Base-by-base conservation (phyloP, 2,329 filamentous ascomycete genomes). In the Didymella glomerata region DNA sequence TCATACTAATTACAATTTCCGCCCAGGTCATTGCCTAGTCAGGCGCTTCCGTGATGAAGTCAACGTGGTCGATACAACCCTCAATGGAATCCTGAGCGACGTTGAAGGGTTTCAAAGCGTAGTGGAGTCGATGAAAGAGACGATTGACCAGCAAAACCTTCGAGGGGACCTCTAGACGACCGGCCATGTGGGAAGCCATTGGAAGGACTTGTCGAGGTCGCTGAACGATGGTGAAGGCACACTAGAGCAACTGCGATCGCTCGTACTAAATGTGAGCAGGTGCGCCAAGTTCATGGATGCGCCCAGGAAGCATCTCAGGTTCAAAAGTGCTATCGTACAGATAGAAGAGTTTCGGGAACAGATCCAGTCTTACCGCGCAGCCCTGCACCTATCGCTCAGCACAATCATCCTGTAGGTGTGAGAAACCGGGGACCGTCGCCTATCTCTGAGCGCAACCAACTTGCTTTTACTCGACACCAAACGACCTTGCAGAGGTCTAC, bases 391-490 rank as follows among this genome's bases (percentile, higher is more conserved):
- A 13, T 67, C 65, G 7, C 61, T 70, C 8, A 67, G 63, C 36
- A 71, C 68, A 2, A 54, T 71, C 13, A 65, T 70, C 20, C 53
- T 70, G 68, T 71, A 53, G 63, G 68, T 66, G 8, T 1, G 18
- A 4, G 4, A 10, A n/a, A 16, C 13, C 9, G 14, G 27, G 7
- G 7, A 41, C 13, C 13, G 30, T 5, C 41, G 22, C 11, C 9
- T 45, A 14, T 22, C 18, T 36, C 10, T 8, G 16, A 3, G 32
- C n/a, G 27, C 40, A 22, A 18, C 44, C 53, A 22, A 58, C 22
- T 7, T 18, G 13, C 7, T 36, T 22, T 1, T 28, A 69, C 67
- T 28, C 68, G 67, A 62, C 70, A 68, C 24, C 67, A 71, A 28
- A 60, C 69, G 14, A 66, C 61, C 6, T 59, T 70, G 18, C 65